Percentiles rank a stretch among this genome's conserved stretches.
Evolutionary conservation across 257 asterid genomes (phyloP).

Genomic region (Nicotiana tomentosiformis): DNA sequence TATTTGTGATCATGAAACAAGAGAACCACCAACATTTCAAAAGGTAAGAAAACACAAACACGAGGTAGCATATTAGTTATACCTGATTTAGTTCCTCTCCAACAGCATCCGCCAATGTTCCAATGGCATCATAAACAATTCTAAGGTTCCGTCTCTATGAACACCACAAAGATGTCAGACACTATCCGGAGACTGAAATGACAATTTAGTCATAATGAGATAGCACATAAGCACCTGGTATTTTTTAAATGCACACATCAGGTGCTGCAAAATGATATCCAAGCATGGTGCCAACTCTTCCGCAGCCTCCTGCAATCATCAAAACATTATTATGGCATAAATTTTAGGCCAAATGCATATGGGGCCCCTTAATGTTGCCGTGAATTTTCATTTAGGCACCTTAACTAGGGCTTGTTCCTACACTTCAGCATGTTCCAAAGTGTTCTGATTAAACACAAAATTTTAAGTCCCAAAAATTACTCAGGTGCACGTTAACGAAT

Average conservation of each 20-base stretch:
- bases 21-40: background rate
- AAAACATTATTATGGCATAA: background rate
- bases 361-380: background rate
- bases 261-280: slow-evolving; percentile 73
- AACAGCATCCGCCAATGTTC: slow-evolving; percentile 96
- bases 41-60: too few species aligned
- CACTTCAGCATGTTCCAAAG: background rate
- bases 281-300: slow-evolving; percentile 61
- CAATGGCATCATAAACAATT: slow-evolving; percentile 87
- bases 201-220: background rate
- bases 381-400: background rate
- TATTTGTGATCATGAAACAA: background rate
- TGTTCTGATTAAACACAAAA: background rate
- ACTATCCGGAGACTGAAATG: background rate
- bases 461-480: background rate
- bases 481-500: background rate
- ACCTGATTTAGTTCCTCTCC: slow-evolving; percentile 91
- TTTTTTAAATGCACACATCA: slow-evolving; percentile 81
- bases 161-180: slow-evolving; percentile 15
- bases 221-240: slow-evolving; percentile 53
- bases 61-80: background rate
- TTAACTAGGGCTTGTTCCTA: background rate
- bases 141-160: slow-evolving; percentile 78
- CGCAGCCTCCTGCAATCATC: slow-evolving; percentile 68
- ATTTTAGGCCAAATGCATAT: background rate